Conservation (phyloP, 2,329 filamentous ascomycete genomes). For the Penicillium psychrosexuale region DNA sequence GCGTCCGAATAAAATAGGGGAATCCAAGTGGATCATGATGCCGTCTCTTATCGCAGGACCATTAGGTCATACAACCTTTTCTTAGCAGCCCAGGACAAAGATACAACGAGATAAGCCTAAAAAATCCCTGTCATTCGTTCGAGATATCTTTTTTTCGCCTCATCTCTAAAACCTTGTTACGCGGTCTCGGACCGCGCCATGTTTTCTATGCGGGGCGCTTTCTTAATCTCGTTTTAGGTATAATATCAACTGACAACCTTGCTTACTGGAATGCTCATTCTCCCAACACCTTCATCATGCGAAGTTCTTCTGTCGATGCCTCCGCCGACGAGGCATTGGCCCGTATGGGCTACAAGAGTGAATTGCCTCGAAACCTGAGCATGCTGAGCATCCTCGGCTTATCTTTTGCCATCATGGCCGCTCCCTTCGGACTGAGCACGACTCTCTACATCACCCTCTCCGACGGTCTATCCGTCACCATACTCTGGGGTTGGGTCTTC, state of each 20-base stretch:
- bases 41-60: background rate
- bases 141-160: background rate
- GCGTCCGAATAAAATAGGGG: background rate
- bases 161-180: background rate
- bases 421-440: slow-evolving; percentile 65
- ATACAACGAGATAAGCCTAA: background rate
- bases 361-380: slow-evolving; percentile 63
- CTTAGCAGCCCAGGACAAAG: background rate
- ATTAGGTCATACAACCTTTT: background rate
- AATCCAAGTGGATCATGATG: background rate
- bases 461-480: slow-evolving; percentile 66
- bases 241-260: background rate
- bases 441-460: slow-evolving; percentile 66
- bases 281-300: slow-evolving; percentile 17
- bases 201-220: slow-evolving; percentile 21
- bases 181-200: slow-evolving; percentile 26
- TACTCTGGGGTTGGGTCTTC: slow-evolving; percentile 68
- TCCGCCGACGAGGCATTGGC: slow-evolving; percentile 59
- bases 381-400: slow-evolving; percentile 68
- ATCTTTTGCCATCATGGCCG: slow-evolving; percentile 74
- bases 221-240: background rate
- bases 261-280: background rate
- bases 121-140: background rate
- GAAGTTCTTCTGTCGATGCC: slow-evolving; percentile 27
- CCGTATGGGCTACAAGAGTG: slow-evolving; percentile 65